Percentiles rank a stretch among this genome's conserved stretches.
Conservation (phyloP, 306 rosid genomes). For the Dryas octopetala region DNA sequence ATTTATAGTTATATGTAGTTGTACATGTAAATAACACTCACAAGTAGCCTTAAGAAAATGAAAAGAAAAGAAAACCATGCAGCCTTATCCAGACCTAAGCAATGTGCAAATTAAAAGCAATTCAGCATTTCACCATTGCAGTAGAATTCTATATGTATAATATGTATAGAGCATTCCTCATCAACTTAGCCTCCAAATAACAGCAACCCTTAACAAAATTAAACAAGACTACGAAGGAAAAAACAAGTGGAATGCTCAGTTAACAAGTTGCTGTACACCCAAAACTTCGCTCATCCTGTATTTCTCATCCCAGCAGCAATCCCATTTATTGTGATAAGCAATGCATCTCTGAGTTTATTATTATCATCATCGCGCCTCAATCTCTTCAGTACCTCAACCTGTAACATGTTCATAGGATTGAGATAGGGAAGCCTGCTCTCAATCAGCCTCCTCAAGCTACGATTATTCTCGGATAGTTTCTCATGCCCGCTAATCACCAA, state of each 20-base stretch:
- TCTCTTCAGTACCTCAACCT: constrained; percentile 90
- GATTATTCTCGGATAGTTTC: constrained; percentile 69
- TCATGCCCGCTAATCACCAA: constrained; percentile 79
- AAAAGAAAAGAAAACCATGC: background rate
- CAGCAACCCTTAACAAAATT: background rate
- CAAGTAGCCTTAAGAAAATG: background rate
- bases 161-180: background rate
- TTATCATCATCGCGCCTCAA: constrained; percentile 71
- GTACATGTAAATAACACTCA: too few relatives aligned
- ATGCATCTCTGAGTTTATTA: constrained; percentile 73
- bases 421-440: constrained; percentile 89
- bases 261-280: background rate
- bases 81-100: background rate
- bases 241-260: background rate
- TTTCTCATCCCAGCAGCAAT: constrained; percentile 98
- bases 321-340: constrained; percentile 89
- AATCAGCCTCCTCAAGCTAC: constrained; percentile 84
- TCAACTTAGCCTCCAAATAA: background rate
- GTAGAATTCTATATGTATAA: background rate
- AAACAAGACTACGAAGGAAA: background rate
- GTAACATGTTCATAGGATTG: constrained; percentile 88
- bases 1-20: too few relatives aligned
- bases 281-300: constrained; percentile 58
- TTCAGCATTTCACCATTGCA: background rate
- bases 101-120: background rate